These are phyloP conservation scores for Boletus sp. DNA, from an alignment of 768 basidiomycete genomes.

Conservation along the genomic window DNA sequence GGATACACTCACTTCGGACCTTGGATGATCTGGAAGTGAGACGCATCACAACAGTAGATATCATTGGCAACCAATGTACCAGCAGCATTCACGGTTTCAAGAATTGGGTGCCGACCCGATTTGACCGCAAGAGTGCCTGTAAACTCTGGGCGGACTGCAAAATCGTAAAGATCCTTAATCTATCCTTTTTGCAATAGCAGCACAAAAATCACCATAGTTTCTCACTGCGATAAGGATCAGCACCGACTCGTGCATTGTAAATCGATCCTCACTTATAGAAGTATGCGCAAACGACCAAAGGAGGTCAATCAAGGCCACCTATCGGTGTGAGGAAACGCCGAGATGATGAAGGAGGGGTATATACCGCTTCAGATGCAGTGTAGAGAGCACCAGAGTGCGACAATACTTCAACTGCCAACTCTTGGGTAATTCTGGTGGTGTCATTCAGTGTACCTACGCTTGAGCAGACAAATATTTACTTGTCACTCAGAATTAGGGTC, in stretches of 20 bases:
- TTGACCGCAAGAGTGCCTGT: slow-evolving; percentile 89
- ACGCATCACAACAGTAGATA: slow-evolving; percentile 79
- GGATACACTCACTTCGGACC: slow-evolving; percentile 71
- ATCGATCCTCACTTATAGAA: slow-evolving; percentile 63
- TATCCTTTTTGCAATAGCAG: not conserved
- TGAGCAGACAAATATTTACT: slow-evolving; percentile 36
- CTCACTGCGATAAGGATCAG: slow-evolving; percentile 34
- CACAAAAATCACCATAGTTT: slow-evolving; percentile 41
- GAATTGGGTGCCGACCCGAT: slow-evolving; percentile 81
- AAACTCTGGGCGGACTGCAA: slow-evolving; percentile 82
- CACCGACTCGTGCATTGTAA: not conserved
- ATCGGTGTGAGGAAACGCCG: not conserved
- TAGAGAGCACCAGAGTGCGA: slow-evolving; percentile 77
- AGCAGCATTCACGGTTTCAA: slow-evolving; percentile 67
- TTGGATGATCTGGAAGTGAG: slow-evolving; percentile 87
- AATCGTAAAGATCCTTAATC: not conserved
- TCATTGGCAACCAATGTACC: slow-evolving; percentile 85
- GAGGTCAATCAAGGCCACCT: slow-evolving; percentile 90
- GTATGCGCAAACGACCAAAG: slow-evolving; percentile 84
- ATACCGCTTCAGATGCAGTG: slow-evolving; percentile 85
- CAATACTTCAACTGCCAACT: slow-evolving; percentile 68
- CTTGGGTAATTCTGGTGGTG: slow-evolving; percentile 65
- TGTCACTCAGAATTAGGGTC: slow-evolving; percentile 79
- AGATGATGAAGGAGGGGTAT: not conserved
- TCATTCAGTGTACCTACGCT: not conserved